phyloP scores from a whole-genome alignment of 1,284 basidiomycete species.

The Anthracocystis walkeri region DNA sequence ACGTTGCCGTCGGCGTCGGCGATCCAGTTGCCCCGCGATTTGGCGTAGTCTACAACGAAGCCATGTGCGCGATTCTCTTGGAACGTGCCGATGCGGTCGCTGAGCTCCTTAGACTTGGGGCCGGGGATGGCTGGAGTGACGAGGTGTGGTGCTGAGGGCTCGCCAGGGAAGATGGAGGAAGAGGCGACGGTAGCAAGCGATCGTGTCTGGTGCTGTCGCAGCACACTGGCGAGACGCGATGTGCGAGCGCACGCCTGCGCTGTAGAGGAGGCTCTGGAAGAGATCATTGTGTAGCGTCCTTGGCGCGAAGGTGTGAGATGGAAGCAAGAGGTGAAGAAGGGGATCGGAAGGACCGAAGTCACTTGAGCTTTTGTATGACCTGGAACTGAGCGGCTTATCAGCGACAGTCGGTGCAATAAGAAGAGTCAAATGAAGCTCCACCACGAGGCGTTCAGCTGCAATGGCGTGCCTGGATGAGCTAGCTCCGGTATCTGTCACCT shows the following conservation, averaged over 20 bases:
- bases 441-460: no score
- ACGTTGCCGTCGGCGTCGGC: conserved; percentile 74
- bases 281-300: conserved; percentile 18
- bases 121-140: conserved; percentile 64
- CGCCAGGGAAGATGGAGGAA: conserved; percentile 56
- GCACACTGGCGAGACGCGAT: conserved; percentile 6
- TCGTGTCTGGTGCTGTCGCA: conserved; percentile 29
- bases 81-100: conserved; percentile 68
- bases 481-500: background rate
- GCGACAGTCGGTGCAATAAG: background rate
- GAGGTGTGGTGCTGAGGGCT: conserved; percentile 62
- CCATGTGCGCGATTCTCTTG: conserved; percentile 71
- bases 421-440: background rate
- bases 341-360: background rate
- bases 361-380: background rate
- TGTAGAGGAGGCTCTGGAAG: conserved; percentile 15
- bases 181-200: conserved; percentile 31
- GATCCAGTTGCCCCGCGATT: conserved; percentile 70
- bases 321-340: background rate
- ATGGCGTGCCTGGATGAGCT: no score
- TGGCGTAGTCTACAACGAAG: conserved; percentile 71
- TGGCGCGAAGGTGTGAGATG: background rate
- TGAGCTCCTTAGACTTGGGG: conserved; percentile 61
- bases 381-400: conserved; percentile 4
- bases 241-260: conserved; percentile 18